These are phyloP conservation scores for Sesbania bispinosa DNA, from an alignment of 306 rosid genomes.

Conservation along the genomic window DNA sequence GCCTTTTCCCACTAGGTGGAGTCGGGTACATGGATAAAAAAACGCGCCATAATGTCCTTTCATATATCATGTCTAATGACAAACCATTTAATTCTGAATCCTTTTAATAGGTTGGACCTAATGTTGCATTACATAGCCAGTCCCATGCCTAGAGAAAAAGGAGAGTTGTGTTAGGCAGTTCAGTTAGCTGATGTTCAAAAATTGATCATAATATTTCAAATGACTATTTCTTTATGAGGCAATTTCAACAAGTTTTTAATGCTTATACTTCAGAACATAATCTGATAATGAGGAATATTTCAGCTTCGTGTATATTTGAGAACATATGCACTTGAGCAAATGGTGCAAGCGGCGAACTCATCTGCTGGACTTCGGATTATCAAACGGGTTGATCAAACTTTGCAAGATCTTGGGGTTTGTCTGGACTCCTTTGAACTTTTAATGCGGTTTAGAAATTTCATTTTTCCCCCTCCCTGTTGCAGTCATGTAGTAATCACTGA, in stretches of 20 bases:
- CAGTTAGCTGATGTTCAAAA: no score
- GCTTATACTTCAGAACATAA: conserved; percentile 10
- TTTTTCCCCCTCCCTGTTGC: conserved; percentile 12
- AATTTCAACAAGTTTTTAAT: conserved; percentile 15
- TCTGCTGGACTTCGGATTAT: conserved; percentile 90
- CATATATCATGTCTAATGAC: no score
- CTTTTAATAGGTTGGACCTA: no score
- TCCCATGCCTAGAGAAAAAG: no score
- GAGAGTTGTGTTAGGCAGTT: no score
- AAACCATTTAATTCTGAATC: no score
- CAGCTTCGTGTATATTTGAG: conserved; percentile 91
- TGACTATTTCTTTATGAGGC: background rate
- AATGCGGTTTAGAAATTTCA: conserved; percentile 8
- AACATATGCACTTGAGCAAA: conserved; percentile 92
- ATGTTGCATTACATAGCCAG: no score
- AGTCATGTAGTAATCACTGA: background rate
- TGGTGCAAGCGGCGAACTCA: conserved; percentile 87
- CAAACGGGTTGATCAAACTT: conserved; percentile 92
- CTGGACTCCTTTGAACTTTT: conserved; percentile 16
- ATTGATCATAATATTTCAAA: background rate
- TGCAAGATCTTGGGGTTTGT: conserved; percentile 96
- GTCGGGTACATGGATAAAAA: no score
- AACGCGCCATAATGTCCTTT: no score
- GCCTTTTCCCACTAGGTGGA: no score
- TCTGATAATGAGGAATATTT: conserved; percentile 39